phyloP scores from a whole-genome alignment of 2,329 filamentous ascomycete genomes.

The Daldinia eschscholtzii region DNA sequence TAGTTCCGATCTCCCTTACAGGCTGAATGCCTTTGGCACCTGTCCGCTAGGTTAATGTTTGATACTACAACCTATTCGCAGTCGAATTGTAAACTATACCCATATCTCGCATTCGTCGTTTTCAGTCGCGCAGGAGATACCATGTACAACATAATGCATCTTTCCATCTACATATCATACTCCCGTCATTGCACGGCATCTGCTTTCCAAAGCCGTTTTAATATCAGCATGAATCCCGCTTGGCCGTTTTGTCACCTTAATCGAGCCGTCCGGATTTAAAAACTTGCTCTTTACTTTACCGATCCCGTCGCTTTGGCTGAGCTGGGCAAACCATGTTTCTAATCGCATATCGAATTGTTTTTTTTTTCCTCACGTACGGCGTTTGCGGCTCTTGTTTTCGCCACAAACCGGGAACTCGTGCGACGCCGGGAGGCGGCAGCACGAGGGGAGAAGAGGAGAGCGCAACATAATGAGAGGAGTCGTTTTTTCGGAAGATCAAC shows the following conservation, averaged over 20 bases:
- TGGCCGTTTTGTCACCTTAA: slow-evolving; percentile 35
- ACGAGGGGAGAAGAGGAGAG: slow-evolving; percentile 41
- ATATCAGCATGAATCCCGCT: slow-evolving; percentile 37
- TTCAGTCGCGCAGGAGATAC: slow-evolving; percentile 51
- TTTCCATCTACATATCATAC: slow-evolving; percentile 43
- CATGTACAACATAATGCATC: slow-evolving; percentile 52
- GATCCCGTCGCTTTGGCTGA: slow-evolving; percentile 23
- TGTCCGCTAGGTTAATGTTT: slow-evolving; percentile 31
- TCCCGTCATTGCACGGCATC: slow-evolving; percentile 28
- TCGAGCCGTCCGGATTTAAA: slow-evolving; percentile 5
- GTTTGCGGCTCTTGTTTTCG: slow-evolving; percentile 42
- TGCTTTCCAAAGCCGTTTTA: slow-evolving; percentile 31
- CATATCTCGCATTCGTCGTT: slow-evolving; percentile 47
- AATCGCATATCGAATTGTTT: slow-evolving; percentile 30
- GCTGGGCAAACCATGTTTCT: slow-evolving; percentile 20
- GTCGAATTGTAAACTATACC: slow-evolving; percentile 49
- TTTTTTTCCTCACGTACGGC: slow-evolving; percentile 23
- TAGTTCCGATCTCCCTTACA: slow-evolving; percentile 25
- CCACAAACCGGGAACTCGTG: slow-evolving; percentile 39
- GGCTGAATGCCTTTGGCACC: slow-evolving; percentile 19
- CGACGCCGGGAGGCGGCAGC: slow-evolving; percentile 46
- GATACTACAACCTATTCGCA: slow-evolving; percentile 32
- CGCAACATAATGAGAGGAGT: slow-evolving; percentile 39
- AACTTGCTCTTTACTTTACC: slow-evolving; percentile 28
- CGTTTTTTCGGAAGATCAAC: slow-evolving; percentile 30